These are phyloP conservation scores for Hibiscus tridactylites DNA, from an alignment of 345 rosid genomes.

Conservation along the genomic window DNA sequence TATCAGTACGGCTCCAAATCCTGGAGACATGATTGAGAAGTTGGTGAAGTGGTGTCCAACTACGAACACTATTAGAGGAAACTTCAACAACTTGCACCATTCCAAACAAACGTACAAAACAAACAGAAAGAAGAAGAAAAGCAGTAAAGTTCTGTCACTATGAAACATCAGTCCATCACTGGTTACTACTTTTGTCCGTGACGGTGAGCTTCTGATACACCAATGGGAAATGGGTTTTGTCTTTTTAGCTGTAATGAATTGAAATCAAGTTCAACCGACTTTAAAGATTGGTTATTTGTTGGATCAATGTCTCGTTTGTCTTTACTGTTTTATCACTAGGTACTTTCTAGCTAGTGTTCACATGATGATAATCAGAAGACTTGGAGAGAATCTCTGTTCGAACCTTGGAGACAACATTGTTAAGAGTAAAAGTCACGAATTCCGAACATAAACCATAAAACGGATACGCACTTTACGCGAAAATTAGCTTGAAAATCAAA, in stretches of 20 bases:
- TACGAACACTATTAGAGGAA: not conserved
- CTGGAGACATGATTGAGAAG: too few species aligned
- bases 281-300: not conserved
- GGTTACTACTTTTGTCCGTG: not conserved
- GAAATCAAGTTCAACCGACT: not conserved
- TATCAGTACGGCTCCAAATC: too few species aligned
- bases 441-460: too few species aligned
- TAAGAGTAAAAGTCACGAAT: too few species aligned
- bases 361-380: not conserved
- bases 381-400: too few species aligned
- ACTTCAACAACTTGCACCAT: not conserved
- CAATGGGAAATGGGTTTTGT: not conserved
- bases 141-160: not conserved
- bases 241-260: not conserved
- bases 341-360: not conserved
- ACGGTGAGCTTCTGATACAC: not conserved
- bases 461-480: too few species aligned
- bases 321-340: not conserved
- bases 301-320: not conserved
- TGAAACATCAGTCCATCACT: too few species aligned
- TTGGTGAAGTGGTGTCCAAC: not conserved
- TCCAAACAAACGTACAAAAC: slow-evolving; percentile 1
- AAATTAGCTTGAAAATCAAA: not conserved
- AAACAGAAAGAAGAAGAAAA: not conserved
- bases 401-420: too few species aligned